phyloP scores from a whole-genome alignment of 495 filamentous ascomycete genomes.

The Aspergillus cristatus region DNA sequence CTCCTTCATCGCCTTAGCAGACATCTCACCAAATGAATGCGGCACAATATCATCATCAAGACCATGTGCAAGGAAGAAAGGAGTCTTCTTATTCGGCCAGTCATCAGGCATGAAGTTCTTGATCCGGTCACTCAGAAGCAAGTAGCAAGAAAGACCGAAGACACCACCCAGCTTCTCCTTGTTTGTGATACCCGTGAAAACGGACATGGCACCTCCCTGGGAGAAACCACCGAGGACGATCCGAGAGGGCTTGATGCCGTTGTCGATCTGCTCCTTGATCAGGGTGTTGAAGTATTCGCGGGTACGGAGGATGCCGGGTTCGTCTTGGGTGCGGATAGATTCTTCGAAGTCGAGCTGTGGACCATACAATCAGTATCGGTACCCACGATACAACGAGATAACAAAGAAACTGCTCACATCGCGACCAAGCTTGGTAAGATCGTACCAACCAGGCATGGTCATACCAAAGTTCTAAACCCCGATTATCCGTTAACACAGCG shows the following conservation, averaged over 20 bases:
- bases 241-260: conserved; percentile 71
- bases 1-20: conserved; percentile 51
- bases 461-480: conserved; percentile 60
- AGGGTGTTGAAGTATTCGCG: conserved; percentile 68
- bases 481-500: conserved; percentile 1
- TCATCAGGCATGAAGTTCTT: conserved; percentile 53
- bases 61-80: conserved; percentile 84
- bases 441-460: conserved; percentile 88
- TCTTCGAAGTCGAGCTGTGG: conserved; percentile 39
- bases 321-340: conserved; percentile 53
- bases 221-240: conserved; percentile 74
- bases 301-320: conserved; percentile 65
- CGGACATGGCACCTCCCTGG: conserved; percentile 51
- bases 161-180: conserved; percentile 76
- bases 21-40: conserved; percentile 55
- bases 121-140: conserved; percentile 66
- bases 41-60: conserved; percentile 61
- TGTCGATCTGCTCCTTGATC: conserved; percentile 72
- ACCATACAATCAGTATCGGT: neutral
- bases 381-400: neutral
- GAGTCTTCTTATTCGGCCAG: conserved; percentile 66
- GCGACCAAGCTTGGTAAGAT: conserved; percentile 56
- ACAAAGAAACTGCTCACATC: conserved; percentile 24
- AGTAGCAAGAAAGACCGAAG: conserved; percentile 74
- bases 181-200: conserved; percentile 61